Base-by-base conservation (phyloP, 1,284 basidiomycete species). In the Cutaneotrichosporon arboriforme region DNA sequence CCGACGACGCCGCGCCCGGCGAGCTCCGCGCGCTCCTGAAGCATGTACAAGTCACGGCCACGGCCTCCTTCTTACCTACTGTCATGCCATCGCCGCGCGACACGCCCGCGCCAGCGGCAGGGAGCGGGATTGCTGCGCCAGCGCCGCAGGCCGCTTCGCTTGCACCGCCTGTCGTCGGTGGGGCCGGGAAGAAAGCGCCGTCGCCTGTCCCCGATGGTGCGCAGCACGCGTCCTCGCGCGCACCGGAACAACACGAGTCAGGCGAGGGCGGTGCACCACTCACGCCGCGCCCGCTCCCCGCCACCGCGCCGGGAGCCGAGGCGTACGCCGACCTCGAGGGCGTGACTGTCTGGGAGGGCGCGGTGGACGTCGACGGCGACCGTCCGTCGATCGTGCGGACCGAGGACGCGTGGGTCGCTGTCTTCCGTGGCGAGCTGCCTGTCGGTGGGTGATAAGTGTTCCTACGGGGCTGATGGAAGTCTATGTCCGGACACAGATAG, bases 291-390 rank as follows among this genome's bases (percentile, higher is more conserved):
- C 68, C 69, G 1, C 58, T 68, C 13, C 70, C 72, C 1, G 77
- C 80, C 1, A 84, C 85, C 36, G 77, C 79, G 0, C 83, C 84
- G 23, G 77, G 78, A 10, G 87, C 90, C 68, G 79, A 81, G 44
- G 80, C 82, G 64, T 92, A 90, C 66, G 82, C 83, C 1, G 80
- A 81, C 44, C 79, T 87, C 0, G 87, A 90, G 61, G 90, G 90
- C 1, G 84, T 86, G 0, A 73, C 82, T 8, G 78, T 91, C 8
- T 78, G 83, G 49, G 81, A 70, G 57, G 68, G 67, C 4, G 48
- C 52, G 7, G 66, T 69, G 5, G 65, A 65, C 47, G 57, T 33
- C n/a, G 54, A 59, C 14, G 66, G 77, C 8, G 77, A 52, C 17
- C 47, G 76, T 76, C 17, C 71, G 70, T 45, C 43, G 1, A 13